Evolutionary conservation across 169 alveolate species (phyloP).

Genomic region (Plasmodium vivax): DNA sequence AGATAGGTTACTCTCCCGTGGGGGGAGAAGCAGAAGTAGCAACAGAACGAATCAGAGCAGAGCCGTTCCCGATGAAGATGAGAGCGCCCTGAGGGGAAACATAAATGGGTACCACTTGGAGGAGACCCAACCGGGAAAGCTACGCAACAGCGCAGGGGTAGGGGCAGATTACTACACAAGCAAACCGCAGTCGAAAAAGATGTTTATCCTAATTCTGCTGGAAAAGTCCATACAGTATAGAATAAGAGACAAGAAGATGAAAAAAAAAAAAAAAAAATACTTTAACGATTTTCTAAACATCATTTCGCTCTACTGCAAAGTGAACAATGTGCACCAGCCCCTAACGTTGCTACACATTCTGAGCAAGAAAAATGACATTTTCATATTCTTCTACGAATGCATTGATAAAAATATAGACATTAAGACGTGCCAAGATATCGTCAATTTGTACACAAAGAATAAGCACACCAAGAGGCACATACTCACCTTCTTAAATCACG

Average conservation of each 20-base stretch:
- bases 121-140: background rate
- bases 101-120: background rate
- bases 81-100: background rate
- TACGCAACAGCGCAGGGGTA: background rate
- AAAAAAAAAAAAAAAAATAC: conserved; percentile 24
- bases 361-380: conserved; percentile 60
- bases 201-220: conserved; percentile 33
- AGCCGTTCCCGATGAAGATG: background rate
- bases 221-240: conserved; percentile 69
- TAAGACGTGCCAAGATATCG: conserved; percentile 55
- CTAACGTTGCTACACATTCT: conserved; percentile 45
- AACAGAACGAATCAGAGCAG: background rate
- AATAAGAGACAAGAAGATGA: conserved; percentile 23
- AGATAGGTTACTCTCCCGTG: background rate
- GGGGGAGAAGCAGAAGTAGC: background rate
- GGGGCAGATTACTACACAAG: conserved; percentile 1
- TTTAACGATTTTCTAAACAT: conserved; percentile 53
- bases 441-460: conserved; percentile 58
- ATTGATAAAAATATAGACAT: conserved; percentile 65
- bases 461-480: conserved; percentile 51
- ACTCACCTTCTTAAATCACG: conserved; percentile 24
- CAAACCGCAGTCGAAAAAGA: conserved; percentile 7
- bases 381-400: conserved; percentile 54
- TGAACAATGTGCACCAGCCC: conserved; percentile 64
- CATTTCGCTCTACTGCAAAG: conserved; percentile 47